phyloP scores from a whole-genome alignment of 78 protist species.

The Dictyostelium capitatum region DNA sequence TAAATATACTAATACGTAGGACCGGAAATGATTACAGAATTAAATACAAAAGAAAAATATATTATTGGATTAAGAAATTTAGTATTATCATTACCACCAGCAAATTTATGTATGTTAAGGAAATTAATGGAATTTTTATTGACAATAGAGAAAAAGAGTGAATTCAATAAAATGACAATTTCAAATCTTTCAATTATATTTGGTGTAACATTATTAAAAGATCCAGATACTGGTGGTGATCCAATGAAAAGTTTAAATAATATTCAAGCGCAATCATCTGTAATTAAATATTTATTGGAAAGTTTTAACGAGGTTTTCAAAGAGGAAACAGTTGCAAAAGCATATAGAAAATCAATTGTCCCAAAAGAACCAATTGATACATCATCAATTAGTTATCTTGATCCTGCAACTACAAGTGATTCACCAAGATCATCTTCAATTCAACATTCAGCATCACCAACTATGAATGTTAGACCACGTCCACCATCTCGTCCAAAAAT shows the following conservation, averaged over 20 bases:
- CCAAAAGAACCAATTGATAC: conserved; percentile 45
- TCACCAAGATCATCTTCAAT: neutral
- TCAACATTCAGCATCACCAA: neutral
- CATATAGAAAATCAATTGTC: conserved; percentile 48
- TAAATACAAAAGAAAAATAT: conserved; percentile 4
- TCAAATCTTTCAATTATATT: conserved; percentile 65
- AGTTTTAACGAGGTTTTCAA: conserved; percentile 21
- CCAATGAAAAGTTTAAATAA: conserved; percentile 26
- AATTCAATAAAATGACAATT: conserved; percentile 54
- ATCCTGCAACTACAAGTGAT: conserved; percentile 14
- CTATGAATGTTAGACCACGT: neutral
- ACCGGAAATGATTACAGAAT: neutral
- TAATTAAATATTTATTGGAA: conserved; percentile 52
- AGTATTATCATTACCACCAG: conserved; percentile 63
- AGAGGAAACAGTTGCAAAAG: neutral
- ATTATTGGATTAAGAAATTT: conserved; percentile 34
- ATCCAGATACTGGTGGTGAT: conserved; percentile 61
- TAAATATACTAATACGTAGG: neutral
- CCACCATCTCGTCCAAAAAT: conserved; percentile 37
- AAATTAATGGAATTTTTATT: conserved; percentile 49
- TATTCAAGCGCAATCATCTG: conserved; percentile 43
- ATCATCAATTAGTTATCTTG: conserved; percentile 46
- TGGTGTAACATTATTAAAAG: conserved; percentile 53
- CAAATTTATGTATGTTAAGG: conserved; percentile 64
- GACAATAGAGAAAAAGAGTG: conserved; percentile 35